phyloP scores from a whole-genome alignment of 2,329 filamentous ascomycete genomes.

The Phoma sp. region DNA sequence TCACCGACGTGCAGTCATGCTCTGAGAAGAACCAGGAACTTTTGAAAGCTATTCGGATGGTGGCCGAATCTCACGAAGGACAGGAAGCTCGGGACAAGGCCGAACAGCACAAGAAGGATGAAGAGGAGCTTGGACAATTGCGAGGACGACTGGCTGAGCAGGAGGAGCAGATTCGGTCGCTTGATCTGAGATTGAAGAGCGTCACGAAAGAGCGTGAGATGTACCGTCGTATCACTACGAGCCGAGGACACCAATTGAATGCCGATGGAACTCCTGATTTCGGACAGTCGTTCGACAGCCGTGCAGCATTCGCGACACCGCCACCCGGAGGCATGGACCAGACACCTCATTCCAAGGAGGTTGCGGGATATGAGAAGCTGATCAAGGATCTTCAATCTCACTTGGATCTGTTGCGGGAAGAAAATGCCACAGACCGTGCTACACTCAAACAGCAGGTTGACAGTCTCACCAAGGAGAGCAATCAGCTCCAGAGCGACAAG shows the following conservation, averaged over 20 bases:
- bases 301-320: slow-evolving; percentile 50
- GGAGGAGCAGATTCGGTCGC: slow-evolving; percentile 83
- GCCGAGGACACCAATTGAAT: slow-evolving; percentile 68
- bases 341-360: slow-evolving; percentile 62
- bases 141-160: slow-evolving; percentile 77
- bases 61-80: slow-evolving; percentile 89
- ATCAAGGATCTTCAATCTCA: slow-evolving; percentile 88
- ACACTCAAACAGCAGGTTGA: slow-evolving; percentile 87
- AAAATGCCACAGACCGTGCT: slow-evolving; percentile 80
- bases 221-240: slow-evolving; percentile 92
- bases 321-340: slow-evolving; percentile 51
- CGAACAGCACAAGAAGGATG: slow-evolving; percentile 61
- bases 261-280: slow-evolving; percentile 45
- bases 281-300: slow-evolving; percentile 30
- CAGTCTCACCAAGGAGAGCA: slow-evolving; percentile 81
- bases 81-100: slow-evolving; percentile 76
- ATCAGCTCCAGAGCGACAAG: slow-evolving; percentile 80
- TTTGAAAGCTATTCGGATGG: slow-evolving; percentile 79
- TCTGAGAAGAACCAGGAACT: slow-evolving; percentile 89
- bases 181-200: slow-evolving; percentile 85
- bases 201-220: slow-evolving; percentile 97
- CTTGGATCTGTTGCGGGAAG: slow-evolving; percentile 88
- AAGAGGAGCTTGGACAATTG: slow-evolving; percentile 76
- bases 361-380: slow-evolving; percentile 77
- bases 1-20: slow-evolving; percentile 83